A percentile compares a stretch with the other conserved stretches of the same genome.
Conservation (phyloP, 2,329 filamentous ascomycete genomes). For the Cyanodermella asteris region DNA sequence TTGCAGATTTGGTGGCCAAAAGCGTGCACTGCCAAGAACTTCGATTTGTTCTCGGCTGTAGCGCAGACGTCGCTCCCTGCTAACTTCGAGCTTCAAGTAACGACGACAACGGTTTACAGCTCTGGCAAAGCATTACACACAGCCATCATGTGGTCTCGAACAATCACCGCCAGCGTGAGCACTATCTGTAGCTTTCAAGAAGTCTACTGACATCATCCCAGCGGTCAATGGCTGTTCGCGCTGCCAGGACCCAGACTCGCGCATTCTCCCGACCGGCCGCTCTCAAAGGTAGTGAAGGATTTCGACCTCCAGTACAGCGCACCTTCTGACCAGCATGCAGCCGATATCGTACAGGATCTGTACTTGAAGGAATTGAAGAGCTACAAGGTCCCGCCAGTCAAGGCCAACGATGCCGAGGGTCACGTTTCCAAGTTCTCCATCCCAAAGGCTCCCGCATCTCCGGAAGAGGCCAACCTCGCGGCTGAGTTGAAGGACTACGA, state of each 20-base stretch:
- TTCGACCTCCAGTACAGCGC: constrained; percentile 22
- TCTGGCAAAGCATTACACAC: too few species aligned
- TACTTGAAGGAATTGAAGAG: constrained; percentile 90
- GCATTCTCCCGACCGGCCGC: constrained; percentile 2
- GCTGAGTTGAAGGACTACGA: constrained; percentile 88
- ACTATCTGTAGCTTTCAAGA: too few species aligned
- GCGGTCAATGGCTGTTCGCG: too few species aligned
- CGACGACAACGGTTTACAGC: too few species aligned
- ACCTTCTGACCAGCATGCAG: constrained; percentile 25
- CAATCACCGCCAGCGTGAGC: too few species aligned
- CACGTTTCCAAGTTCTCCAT: constrained; percentile 72
- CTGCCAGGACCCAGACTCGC: constrained; percentile 5
- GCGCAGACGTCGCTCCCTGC: too few species aligned
- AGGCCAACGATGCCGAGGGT: constrained; percentile 69
- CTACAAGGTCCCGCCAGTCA: constrained; percentile 73
- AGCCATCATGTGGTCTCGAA: too few species aligned
- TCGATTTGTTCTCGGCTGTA: too few species aligned
- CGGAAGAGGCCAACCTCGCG: constrained; percentile 85
- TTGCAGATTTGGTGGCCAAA: too few species aligned
- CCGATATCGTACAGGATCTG: constrained; percentile 92
- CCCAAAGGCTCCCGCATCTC: constrained; percentile 64
- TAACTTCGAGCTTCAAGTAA: too few species aligned
- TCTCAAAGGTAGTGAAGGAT: constrained; percentile 7
- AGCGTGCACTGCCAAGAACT: too few species aligned
- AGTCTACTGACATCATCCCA: too few species aligned